Evolutionary conservation across 805 yeast species (phyloP), one percentile per base, ranked within the genome.

Genomic region (Pichia nakasei): DNA sequence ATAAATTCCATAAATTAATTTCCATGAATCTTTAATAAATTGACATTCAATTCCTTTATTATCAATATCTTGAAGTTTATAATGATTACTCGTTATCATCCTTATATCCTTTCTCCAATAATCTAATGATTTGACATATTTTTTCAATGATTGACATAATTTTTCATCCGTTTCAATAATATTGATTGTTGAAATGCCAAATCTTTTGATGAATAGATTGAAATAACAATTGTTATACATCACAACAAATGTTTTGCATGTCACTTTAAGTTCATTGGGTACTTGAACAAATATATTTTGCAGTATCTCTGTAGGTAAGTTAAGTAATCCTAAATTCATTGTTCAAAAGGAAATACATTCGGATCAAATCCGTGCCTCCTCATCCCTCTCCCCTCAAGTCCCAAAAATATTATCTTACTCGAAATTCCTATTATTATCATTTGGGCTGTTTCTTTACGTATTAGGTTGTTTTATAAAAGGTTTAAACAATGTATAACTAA

Each of bases 11-110:
- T 72, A 75, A 1, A 77, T 63, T 24, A 78, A 60, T 48, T 62
- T 66, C 82, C 83, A 80, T 0, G 79, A 73, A 56, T 76, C 82
- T 44, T 63, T 65, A 13, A 75, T 55, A 47, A 54, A 73, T 43
- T 56, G 47, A 42, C 60, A 59, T 32, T 55, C 56, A 11, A 39
- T 40, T 45, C 48, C 27, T 9, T 39, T 22, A 5, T 12, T 19
- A n/a, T 29, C 13, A 17, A 20, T 32, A 15, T 29, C 32, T 15
- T 29, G 17, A 2, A 15, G 18, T 26, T 53, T 36, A 35, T 55
- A 52, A 34, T 54, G 48, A 11, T 46, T 43, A 9, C 58, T 41
- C 3, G 62, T 46, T 17, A 65, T 55, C 24, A 47, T 35, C 20
- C 69, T 46, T n/a, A 52, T 42, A 1, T 46, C 44, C 11, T 41